phyloP scores from a whole-genome alignment of 208 protist species.

The Novymonas esmeraldas region DNA sequence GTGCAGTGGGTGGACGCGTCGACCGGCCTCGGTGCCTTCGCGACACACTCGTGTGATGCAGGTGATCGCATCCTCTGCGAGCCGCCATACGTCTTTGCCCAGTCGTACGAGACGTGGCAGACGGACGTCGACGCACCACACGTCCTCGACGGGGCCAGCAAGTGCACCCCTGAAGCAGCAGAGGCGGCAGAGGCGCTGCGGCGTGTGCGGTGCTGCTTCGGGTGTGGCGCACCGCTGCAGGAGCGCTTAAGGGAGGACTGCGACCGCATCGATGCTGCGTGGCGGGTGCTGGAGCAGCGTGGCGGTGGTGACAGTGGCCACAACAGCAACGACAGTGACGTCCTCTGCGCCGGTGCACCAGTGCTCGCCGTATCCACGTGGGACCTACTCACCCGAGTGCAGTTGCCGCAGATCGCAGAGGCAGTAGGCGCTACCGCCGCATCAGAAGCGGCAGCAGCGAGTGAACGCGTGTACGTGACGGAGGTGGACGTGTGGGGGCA shows the following conservation, averaged over 20 bases:
- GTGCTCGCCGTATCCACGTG: slow-evolving; percentile 1
- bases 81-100: slow-evolving; percentile 37
- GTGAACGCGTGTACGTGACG: neutral
- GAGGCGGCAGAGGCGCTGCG: neutral
- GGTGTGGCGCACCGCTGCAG: slow-evolving; percentile 45
- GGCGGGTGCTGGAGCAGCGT: neutral
- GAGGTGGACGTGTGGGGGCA: slow-evolving; percentile 20
- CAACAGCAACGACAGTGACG: neutral
- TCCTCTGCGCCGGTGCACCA: neutral
- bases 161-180: neutral
- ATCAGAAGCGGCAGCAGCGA: neutral
- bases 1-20: slow-evolving; percentile 24
- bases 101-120: slow-evolving; percentile 33
- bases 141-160: neutral
- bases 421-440: neutral
- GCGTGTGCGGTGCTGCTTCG: slow-evolving; percentile 33
- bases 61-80: slow-evolving; percentile 44
- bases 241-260: slow-evolving; percentile 33
- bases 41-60: slow-evolving; percentile 7
- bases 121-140: neutral
- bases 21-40: slow-evolving; percentile 35
- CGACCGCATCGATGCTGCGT: slow-evolving; percentile 18
- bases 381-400: neutral
- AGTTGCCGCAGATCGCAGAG: neutral
- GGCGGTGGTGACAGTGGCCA: neutral